phyloP scores from a whole-genome alignment of 2,329 filamentous ascomycete species.

The Xylariales sp. region DNA sequence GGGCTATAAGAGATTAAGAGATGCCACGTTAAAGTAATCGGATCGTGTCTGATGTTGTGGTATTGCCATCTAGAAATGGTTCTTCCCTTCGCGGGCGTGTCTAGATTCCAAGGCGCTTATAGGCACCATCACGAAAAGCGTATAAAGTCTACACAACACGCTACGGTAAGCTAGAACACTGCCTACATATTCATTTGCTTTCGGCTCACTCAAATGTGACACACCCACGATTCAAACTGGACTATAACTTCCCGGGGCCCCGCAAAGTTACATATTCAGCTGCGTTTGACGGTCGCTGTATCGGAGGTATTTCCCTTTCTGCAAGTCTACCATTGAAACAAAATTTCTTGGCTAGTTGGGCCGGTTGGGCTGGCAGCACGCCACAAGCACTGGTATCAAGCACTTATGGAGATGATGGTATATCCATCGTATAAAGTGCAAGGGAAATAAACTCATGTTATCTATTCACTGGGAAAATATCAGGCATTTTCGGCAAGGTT shows the following conservation, averaged over 20 bases:
- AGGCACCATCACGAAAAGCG: neutral
- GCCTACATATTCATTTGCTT: neutral
- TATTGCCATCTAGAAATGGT: no score
- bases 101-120: neutral
- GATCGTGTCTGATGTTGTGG: no score
- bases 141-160: neutral
- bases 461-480: neutral
- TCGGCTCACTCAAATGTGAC: neutral
- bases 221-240: constrained; percentile 2
- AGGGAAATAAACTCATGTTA: neutral
- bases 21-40: no score
- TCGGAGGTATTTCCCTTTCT: constrained; percentile 28
- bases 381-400: neutral
- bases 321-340: neutral
- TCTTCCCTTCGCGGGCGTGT: no score
- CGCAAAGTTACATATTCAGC: constrained; percentile 28
- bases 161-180: neutral
- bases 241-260: neutral
- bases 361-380: neutral
- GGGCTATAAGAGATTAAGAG: no score
- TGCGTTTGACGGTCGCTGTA: neutral
- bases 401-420: neutral
- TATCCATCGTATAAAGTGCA: no score
- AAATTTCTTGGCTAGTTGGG: neutral
- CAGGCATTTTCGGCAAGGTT: no score